These are phyloP conservation scores for Fusarium marasasianum DNA, from an alignment of 2,329 filamentous ascomycete species.

Conservation along the genomic window DNA sequence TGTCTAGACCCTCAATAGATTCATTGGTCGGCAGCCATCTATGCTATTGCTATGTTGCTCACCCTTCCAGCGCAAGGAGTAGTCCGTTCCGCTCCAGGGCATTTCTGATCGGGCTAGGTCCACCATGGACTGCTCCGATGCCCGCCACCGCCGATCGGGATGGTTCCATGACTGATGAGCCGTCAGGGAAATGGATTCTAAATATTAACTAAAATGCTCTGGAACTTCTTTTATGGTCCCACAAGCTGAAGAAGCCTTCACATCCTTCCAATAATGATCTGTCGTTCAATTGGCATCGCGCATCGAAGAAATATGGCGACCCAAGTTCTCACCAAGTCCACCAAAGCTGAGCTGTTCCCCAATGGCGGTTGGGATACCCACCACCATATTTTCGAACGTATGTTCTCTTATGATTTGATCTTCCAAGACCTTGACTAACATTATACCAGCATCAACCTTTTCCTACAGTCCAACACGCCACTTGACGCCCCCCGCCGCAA, in stretches of 20 bases:
- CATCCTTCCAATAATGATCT: not conserved
- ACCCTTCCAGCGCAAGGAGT: not conserved
- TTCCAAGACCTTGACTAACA: rapidly evolving
- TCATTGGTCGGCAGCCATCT: rapidly evolving
- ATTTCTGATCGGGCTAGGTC: not conserved
- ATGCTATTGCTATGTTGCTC: not conserved
- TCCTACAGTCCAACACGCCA: not conserved
- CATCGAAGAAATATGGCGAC: not conserved
- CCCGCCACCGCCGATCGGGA: not conserved
- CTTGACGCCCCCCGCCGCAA: not conserved
- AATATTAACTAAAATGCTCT: not conserved
- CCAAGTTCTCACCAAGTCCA: not conserved
- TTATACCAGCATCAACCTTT: not conserved
- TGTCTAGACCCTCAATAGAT: rapidly evolving
- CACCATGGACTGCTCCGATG: not conserved
- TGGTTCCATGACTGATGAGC: not conserved
- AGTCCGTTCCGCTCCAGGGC: not conserved
- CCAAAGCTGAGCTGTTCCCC: not conserved
- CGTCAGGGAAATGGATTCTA: rapidly evolving
- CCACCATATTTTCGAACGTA: not conserved
- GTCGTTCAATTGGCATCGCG: not conserved
- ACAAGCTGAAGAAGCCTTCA: not conserved
- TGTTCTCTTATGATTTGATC: rapidly evolving
- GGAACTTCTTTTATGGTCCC: not conserved
- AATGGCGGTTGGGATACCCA: not conserved